A percentile compares a stretch with the other conserved stretches of the same genome.
phyloP scores from a whole-genome alignment of 306 rosid species.

The Vigna reflexopilosa region DNA sequence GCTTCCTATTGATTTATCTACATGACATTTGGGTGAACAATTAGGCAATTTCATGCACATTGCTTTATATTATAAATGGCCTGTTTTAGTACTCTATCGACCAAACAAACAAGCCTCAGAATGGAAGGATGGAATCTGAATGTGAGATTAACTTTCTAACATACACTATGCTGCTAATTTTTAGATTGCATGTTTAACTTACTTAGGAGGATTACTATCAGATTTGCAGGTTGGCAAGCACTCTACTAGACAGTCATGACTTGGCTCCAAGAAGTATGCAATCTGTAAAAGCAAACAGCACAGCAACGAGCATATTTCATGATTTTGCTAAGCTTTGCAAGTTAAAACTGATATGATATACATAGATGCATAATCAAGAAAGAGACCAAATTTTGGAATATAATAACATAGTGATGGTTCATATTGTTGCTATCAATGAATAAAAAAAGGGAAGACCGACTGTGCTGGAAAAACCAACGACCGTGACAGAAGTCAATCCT shows the following conservation, averaged over 20 bases:
- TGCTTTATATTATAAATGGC: background rate
- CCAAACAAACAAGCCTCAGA: background rate
- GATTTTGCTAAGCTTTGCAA: constrained; percentile 2
- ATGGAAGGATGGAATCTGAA: constrained; percentile 2
- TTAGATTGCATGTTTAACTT: constrained; percentile 44
- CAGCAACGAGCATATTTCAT: constrained; percentile 13
- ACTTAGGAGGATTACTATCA: constrained; percentile 84
- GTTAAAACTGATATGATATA: constrained; percentile 20
- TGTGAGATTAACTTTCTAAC: constrained; percentile 15
- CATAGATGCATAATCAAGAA: constrained; percentile 10
- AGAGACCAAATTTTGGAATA: background rate
- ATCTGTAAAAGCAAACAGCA: constrained; percentile 60
- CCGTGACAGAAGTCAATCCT: background rate
- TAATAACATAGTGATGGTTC: background rate
- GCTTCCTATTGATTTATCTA: background rate
- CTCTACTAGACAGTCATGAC: constrained; percentile 82
- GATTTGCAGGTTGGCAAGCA: constrained; percentile 94
- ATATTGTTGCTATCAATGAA: background rate
- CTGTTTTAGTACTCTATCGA: background rate
- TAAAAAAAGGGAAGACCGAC: background rate
- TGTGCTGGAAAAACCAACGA: background rate
- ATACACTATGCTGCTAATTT: constrained; percentile 17
- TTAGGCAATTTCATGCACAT: background rate
- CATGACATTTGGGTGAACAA: background rate
- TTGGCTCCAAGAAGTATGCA: constrained; percentile 86